A percentile compares a stretch with the other conserved stretches of the same genome.
These are phyloP conservation scores for Ceratobasidium papillatum DNA, from an alignment of 1,284 basidiomycete species.

Conservation along the genomic window DNA sequence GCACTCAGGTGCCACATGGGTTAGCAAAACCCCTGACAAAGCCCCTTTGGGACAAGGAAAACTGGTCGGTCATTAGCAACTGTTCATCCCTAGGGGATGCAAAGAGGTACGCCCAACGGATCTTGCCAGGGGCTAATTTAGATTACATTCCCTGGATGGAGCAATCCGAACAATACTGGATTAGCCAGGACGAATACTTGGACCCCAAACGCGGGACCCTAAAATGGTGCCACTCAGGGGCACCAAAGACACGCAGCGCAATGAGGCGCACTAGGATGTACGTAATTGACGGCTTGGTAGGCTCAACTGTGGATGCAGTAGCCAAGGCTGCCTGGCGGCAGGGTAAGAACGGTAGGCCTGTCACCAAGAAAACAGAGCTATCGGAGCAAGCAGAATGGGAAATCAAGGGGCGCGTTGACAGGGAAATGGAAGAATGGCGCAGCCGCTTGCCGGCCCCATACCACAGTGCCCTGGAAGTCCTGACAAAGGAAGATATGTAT, in stretches of 20 bases:
- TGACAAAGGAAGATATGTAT: neutral
- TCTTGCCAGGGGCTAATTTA: neutral
- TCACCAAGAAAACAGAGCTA: neutral
- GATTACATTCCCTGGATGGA: neutral
- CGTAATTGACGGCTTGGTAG: neutral
- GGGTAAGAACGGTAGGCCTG: neutral
- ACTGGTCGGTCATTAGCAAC: neutral
- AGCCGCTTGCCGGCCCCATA: neutral
- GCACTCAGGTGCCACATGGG: too few species aligned
- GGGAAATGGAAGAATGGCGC: neutral
- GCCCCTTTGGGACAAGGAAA: too few species aligned
- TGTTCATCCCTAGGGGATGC: neutral
- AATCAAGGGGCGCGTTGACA: neutral
- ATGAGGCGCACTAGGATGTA: neutral
- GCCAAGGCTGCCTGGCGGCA: neutral
- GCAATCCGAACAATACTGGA: neutral
- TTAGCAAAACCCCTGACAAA: too few species aligned
- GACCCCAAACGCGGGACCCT: neutral
- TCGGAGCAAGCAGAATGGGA: neutral
- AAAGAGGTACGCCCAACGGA: neutral
- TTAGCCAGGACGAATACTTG: neutral
- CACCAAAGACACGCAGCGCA: neutral
- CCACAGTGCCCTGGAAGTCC: neutral
- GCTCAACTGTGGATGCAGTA: neutral
- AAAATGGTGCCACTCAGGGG: neutral